Conservation (phyloP, 2,329 filamentous ascomycete species). For the Phaeosphaeria sp. region DNA sequence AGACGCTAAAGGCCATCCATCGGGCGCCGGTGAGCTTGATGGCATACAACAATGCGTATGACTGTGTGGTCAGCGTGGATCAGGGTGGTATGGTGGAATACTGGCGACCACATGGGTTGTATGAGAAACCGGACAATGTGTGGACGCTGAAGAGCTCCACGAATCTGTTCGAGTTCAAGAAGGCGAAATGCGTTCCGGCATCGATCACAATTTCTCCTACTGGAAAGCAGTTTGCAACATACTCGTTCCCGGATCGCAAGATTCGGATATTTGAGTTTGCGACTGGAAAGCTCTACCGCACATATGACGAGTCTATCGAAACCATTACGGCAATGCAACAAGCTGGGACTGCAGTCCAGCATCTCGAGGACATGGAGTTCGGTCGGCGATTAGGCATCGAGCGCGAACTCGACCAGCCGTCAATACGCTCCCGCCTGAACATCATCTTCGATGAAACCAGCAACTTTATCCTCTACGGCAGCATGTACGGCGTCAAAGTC, state of each 20-base stretch:
- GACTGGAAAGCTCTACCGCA: conserved; percentile 84
- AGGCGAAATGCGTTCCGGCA: conserved; percentile 80
- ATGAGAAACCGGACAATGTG: conserved; percentile 89
- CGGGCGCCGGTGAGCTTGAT: conserved; percentile 81
- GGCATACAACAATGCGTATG: conserved; percentile 84
- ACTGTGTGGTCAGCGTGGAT: conserved; percentile 91
- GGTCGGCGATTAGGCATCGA: conserved; percentile 86
- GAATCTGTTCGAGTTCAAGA: conserved; percentile 96
- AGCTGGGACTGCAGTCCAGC: conserved; percentile 80
- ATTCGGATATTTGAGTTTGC: conserved; percentile 93
- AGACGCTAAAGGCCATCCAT: conserved; percentile 81
- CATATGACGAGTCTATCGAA: conserved; percentile 91
- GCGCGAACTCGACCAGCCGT: conserved; percentile 77
- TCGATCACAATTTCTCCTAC: conserved; percentile 86
- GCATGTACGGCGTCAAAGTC: conserved; percentile 90
- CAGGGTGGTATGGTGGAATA: conserved; percentile 95
- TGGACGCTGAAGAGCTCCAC: conserved; percentile 94
- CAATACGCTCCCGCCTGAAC: conserved; percentile 74
- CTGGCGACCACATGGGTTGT: conserved; percentile 81
- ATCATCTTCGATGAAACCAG: conserved; percentile 96
- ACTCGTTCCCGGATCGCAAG: conserved; percentile 93
- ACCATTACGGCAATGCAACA: conserved; percentile 95
- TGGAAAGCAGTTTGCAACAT: conserved; percentile 83
- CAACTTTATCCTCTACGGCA: conserved; percentile 93
- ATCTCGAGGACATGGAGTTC: conserved; percentile 90